Evolutionary conservation across 768 basidiomycete species (phyloP).

Genomic region (Agrocybe pediades): DNA sequence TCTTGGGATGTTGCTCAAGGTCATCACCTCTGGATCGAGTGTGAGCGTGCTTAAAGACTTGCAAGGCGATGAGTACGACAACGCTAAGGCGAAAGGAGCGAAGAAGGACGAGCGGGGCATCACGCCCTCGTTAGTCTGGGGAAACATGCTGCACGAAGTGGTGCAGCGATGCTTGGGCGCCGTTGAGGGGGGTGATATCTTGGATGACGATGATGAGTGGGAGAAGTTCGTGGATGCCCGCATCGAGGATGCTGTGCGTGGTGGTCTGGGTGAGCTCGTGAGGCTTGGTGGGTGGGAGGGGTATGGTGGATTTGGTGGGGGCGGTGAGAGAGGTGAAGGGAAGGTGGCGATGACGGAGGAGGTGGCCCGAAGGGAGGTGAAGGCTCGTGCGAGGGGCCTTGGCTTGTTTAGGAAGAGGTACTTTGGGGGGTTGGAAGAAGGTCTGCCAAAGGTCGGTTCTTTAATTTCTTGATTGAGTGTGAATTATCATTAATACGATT

Average conservation of each 20-base stretch:
- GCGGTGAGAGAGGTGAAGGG: not conserved
- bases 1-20: constrained; percentile 58
- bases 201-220: constrained; percentile 27
- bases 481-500: not conserved
- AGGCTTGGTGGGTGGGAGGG: constrained; percentile 41
- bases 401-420: constrained; percentile 67
- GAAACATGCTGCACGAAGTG: constrained; percentile 91
- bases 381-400: constrained; percentile 62
- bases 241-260: constrained; percentile 56
- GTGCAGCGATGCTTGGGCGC: constrained; percentile 75
- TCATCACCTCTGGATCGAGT: not conserved
- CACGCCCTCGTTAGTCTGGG: constrained; percentile 80
- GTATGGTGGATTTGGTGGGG: not conserved
- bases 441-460: constrained; percentile 60
- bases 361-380: constrained; percentile 67
- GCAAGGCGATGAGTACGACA: not conserved
- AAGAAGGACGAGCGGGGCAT: constrained; percentile 47
- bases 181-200: not conserved
- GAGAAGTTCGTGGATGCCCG: constrained; percentile 58
- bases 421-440: constrained; percentile 43
- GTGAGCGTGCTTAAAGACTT: not conserved
- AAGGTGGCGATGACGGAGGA: constrained; percentile 44
- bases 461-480: not conserved
- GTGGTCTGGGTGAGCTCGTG: constrained; percentile 61
- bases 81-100: not conserved